Conservation (phyloP, 495 filamentous ascomycete genomes). For the Penicillium egyptiacum region DNA sequence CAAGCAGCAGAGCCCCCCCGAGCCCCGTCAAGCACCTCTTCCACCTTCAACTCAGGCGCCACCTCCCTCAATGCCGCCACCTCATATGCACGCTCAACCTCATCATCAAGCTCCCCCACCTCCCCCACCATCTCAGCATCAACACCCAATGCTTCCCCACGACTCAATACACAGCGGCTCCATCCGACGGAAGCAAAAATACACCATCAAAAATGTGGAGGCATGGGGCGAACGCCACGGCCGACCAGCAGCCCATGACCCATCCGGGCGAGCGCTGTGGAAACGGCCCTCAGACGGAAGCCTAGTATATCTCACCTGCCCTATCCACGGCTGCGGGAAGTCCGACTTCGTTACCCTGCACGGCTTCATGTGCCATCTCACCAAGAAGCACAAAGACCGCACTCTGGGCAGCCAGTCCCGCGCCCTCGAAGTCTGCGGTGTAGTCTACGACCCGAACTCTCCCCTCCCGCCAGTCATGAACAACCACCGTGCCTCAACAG, state of each 20-base stretch:
- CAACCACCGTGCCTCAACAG: conserved; percentile 40
- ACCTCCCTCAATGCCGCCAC: conserved; percentile 23
- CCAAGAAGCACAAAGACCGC: conserved; percentile 53
- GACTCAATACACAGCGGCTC: conserved; percentile 34
- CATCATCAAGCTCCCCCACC: conserved; percentile 18
- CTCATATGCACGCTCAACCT: conserved; percentile 27
- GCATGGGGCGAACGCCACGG: conserved; percentile 52
- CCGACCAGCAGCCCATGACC: conserved; percentile 47
- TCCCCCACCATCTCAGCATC: conserved; percentile 21
- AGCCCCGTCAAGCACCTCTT: conserved; percentile 40
- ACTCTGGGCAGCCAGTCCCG: conserved; percentile 48
- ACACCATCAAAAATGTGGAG: conserved; percentile 53
- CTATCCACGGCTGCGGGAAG: conserved; percentile 45
- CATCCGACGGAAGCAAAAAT: conserved; percentile 50
- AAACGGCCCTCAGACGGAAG: conserved; percentile 50
- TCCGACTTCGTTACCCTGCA: conserved; percentile 49
- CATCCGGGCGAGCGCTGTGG: conserved; percentile 45
- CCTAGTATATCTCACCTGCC: conserved; percentile 49
- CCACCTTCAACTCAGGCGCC: conserved; percentile 35
- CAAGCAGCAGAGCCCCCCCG: conserved; percentile 51
- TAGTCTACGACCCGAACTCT: conserved; percentile 45
- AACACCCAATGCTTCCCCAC: conserved; percentile 33
- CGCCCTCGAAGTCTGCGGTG: conserved; percentile 47
- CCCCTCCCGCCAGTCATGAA: conserved; percentile 42
- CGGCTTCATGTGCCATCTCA: conserved; percentile 53